These are phyloP conservation scores for Straminergon stramineum DNA, from an alignment of 225 moss, liverwort and hornwort genomes.

Conservation along the genomic window DNA sequence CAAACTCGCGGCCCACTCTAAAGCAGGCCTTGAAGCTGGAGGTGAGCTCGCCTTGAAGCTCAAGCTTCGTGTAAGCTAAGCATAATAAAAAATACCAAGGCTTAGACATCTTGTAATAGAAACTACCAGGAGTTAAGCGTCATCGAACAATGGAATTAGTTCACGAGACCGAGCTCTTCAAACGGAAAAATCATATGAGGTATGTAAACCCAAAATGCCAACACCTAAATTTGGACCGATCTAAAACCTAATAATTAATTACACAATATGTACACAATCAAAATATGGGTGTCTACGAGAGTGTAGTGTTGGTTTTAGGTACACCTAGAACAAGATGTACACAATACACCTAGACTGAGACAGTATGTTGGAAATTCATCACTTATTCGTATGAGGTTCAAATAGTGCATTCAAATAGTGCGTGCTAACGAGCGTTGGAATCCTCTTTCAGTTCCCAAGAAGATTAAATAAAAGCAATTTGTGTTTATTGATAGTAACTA, in stretches of 20 bases:
- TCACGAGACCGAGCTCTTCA: neutral
- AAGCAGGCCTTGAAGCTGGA: conserved; percentile 7
- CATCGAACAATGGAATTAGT: neutral
- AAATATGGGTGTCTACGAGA: neutral
- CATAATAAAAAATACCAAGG: neutral
- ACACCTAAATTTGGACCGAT: neutral
- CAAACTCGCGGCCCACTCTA: conserved; percentile 50
- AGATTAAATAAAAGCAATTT: neutral
- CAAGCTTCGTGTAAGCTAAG: conserved; percentile 34
- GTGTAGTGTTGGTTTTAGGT: neutral
- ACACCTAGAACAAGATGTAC: neutral
- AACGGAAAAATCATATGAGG: neutral
- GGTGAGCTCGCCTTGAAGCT: conserved; percentile 35
- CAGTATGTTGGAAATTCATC: neutral
- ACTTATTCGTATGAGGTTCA: neutral
- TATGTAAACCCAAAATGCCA: neutral
- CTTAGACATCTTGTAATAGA: neutral
- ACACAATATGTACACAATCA: neutral
- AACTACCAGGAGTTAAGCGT: neutral
- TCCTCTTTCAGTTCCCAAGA: neutral
- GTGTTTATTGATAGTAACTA: neutral
- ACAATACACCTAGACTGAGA: neutral
- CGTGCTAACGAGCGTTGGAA: neutral
- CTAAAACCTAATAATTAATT: neutral
- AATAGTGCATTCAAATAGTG: too few relatives aligned